Evolutionary conservation across 805 yeast species (phyloP), one percentile per base, ranked within the genome.

Genomic region (Starmerella riodocensis): DNA sequence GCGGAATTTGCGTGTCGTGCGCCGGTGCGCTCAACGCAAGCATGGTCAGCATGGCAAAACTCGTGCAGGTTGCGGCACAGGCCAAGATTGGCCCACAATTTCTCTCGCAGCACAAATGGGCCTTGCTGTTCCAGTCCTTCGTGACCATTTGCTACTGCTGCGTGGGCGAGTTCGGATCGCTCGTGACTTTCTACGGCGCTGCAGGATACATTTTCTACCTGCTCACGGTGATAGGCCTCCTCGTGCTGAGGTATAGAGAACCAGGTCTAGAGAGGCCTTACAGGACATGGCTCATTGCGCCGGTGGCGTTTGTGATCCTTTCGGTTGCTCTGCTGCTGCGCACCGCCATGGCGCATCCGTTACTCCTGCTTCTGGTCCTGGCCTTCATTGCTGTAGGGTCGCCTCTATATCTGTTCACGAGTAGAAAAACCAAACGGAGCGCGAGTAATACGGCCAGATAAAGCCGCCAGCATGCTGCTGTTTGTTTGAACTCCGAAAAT

Each of bases 11-110:
- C 2, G 37, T 55, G 2, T 59, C 65, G 1, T 64, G 69, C 39
- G 47, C 62, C 11, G 67, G 67, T 2, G 62, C 67, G 5, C 45
- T 64, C 14, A 64, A 64, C 42, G 67, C 68, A 2, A 53, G 62
- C 4, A 47, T 54, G 11, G 58, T 61, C 42, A 53, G 64, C 13
- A 53, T 63, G 1, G 56, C 61, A 1, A 51, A 64, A 12, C 48
- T 64, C 13, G 53, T 59, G 2, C 60, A 62, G 33, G 49, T 62
- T 2, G 55, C 63, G 0, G 66, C 64, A 2, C 50, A 53, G 20
- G 60, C 60, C 23, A 53, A 56, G 4, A 51, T 51, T 29, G 24
- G 63, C 6, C 68, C 67, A 1, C 19, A 35, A 3, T 14, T 47
- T 6, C 54, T 63, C 33, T 49, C 53, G 29, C 20, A 34, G 4